Conservation (phyloP, 83 land plant genomes). For the Thuja plicata region DNA sequence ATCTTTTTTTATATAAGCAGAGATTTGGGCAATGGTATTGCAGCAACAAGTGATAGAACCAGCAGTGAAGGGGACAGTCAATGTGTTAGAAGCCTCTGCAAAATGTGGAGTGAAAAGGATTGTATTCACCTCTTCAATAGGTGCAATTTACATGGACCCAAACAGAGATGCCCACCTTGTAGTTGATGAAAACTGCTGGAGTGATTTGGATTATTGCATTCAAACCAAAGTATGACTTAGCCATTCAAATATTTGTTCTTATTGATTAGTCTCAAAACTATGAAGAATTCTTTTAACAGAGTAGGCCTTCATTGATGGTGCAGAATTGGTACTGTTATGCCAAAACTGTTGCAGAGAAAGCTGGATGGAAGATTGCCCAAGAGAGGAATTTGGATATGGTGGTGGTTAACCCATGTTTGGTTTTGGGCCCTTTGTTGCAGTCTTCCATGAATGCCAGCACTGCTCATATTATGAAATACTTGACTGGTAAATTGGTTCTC, state of each 20-base stretch:
- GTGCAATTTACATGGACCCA: no score
- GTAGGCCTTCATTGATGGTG: background rate
- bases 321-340: conserved; percentile 19
- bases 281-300: no score
- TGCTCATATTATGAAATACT: conserved; percentile 30
- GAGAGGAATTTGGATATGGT: conserved; percentile 32
- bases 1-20: no score
- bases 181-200: no score
- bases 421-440: conserved; percentile 41
- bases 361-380: conserved; percentile 38
- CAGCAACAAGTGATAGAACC: conserved; percentile 70
- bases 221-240: conserved; percentile 47
- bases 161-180: no score
- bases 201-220: conserved; percentile 29
- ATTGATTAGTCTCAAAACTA: background rate
- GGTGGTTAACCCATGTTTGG: conserved; percentile 32
- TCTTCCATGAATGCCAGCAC: no score
- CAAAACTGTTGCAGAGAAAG: conserved; percentile 43
- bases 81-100: conserved; percentile 59
- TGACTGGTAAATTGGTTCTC: conserved; percentile 22
- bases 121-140: conserved; percentile 53
- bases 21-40: background rate
- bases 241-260: background rate
- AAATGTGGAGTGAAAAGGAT: conserved; percentile 54
- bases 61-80: conserved; percentile 68